Evolutionary conservation across 2,329 filamentous ascomycete species (phyloP), one percentile per base, ranked within the genome.

Genomic region (Xylaria sp.): DNA sequence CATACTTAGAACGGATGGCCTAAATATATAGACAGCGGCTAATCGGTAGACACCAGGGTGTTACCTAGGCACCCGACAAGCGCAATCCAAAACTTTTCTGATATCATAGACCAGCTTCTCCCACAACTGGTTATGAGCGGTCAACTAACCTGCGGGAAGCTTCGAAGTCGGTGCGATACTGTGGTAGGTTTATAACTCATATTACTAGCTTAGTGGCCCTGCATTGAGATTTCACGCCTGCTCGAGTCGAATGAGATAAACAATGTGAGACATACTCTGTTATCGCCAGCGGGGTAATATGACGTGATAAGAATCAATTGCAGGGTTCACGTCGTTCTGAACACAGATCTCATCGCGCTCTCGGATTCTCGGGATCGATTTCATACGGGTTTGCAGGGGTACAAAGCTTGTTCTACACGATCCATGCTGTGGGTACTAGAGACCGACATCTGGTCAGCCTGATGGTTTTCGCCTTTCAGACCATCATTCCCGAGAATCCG

Each of bases 401-500:
- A 37, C 7, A 37, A 37, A 10, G 34, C 10, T 37, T 9, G 4
- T 37, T 37, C 10, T 37, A 44, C 39, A 15, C 39, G 3, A 8
- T 46, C 7, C 18, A 18, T n/a, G 13, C 18, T 46, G 41, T 46
- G 41, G 41, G 15, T 46, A 46, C 41, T 3, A 2, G 41, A 8
- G 18, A n/a, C 15, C 18, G 15, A n/a, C 15, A 46, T 46, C 18
- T 46, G 18, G 41, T n/a, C 18, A 46, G 41, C 15, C 15, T 46
- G 41, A 18, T 7, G 4, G 18, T 18, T n/a, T 3, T n/a, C 41
- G 6, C 41, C 18, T 46, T 18, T n/a, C 41, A 46, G 41, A 39
- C 8, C 9, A 39, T 39, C 18, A 2, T 23, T 56, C 39, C 52
- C 52, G 52, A 56, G 52, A 56, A 56, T 39, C 52, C 52, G 52